Percentiles rank a stretch among this genome's conserved stretches.
Conservation (phyloP, 768 basidiomycete genomes). For the Suillus subluteus region DNA sequence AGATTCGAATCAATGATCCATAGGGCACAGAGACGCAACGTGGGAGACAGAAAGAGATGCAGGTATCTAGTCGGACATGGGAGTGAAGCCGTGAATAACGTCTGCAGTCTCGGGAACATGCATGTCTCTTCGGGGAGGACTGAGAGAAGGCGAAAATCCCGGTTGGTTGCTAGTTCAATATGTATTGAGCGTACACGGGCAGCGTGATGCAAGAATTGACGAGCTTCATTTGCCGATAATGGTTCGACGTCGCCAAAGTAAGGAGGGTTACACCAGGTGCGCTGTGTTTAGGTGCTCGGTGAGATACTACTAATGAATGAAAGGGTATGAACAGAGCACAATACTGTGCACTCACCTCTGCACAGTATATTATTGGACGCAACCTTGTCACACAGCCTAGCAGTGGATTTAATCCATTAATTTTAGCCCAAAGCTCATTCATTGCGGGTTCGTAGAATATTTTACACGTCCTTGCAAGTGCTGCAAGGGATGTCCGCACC, state of each 20-base stretch:
- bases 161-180: too few relatives aligned
- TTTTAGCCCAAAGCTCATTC: neutral
- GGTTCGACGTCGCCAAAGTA: neutral
- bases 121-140: neutral
- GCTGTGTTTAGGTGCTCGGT: neutral
- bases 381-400: neutral
- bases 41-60: neutral
- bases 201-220: constrained; percentile 1
- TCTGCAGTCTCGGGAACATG: neutral
- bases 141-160: neutral
- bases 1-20: neutral
- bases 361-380: neutral
- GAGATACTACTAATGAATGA: neutral
- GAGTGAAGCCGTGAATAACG: neutral
- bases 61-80: neutral
- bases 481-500: neutral
- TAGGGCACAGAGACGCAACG: neutral
- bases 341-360: neutral
- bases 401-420: neutral
- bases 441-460: constrained; percentile 4
- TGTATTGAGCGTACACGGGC: neutral
- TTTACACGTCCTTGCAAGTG: constrained; percentile 7
- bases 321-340: neutral
- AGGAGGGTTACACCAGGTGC: too few relatives aligned
- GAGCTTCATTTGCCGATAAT: neutral